Evolutionary conservation across 176 grass and related monocot species (phyloP), one percentile per base, ranked within the genome.

Genomic region (Calamus simplicifolius): DNA sequence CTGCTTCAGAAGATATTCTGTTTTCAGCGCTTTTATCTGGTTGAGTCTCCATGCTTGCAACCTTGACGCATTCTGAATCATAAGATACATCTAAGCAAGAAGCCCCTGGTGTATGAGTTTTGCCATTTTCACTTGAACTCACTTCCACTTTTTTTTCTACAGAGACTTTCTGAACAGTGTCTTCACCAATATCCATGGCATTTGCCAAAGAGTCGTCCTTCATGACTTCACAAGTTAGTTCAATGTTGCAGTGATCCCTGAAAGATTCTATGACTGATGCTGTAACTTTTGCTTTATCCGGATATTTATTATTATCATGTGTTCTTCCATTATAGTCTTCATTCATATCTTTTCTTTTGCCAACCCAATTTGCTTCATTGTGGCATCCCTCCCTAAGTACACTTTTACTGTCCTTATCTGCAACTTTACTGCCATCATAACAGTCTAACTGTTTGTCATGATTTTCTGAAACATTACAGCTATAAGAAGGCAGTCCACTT

Each of bases 1-100:
- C 59, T 16, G 63, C 49, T 29, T 38, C 73, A 49, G 35, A 43
- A 10, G 10, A 49, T 14, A 74, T 61, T 58, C 62, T 75, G 49
- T 38, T 75, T 75, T 81, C 62, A 81, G 59, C 67, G 49, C 67
- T 73, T 62, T 69, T 57, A 5, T 74, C 64, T 82, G 67, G 62
- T 62, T 77, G 63, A 52, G 70, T 69, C 50, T 27, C 61, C 50
- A 75, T 38, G 5, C 6, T 19, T 55, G 29, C 27, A 2, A 18
- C 48, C 48, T 54, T 4, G 30, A 43, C 63, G 16, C 49, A 29
- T 63, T 63, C 51, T 25, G 13, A 30, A 73, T 63, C 14, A 54
- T 49, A 48, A 7, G 59, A 60, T 29, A 59, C 38, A 62, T 56
- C 27, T 7, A 54, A 54, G 18, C 30, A 30, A 62, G 54, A 66